Conservation (phyloP, 2,329 filamentous ascomycete genomes). For the Pyrenophora seminiperda region DNA sequence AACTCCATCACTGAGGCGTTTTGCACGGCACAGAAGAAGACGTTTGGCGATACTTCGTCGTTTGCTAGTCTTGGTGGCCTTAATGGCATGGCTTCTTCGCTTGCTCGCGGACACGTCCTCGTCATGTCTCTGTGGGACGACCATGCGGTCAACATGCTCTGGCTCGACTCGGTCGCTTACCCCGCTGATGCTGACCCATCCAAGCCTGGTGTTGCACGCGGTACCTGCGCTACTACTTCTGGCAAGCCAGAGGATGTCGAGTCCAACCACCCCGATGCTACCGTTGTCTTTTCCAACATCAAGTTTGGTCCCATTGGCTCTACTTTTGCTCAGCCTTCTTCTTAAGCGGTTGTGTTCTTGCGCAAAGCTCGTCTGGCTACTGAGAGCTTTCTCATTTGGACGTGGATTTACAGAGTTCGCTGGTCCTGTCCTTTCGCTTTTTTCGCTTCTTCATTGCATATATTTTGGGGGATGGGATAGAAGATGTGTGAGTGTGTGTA, state of each 20-base stretch:
- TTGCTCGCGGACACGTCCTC: conserved; percentile 65
- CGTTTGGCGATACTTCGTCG: conserved; percentile 59
- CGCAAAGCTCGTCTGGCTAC: no score
- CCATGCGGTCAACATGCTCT: conserved; percentile 71
- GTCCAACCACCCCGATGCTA: conserved; percentile 40
- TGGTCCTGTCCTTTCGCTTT: no score
- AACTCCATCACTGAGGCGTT: conserved; percentile 64
- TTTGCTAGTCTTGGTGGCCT: conserved; percentile 64
- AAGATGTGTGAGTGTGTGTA: no score
- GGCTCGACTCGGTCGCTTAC: conserved; percentile 69
- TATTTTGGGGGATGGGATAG: no score
- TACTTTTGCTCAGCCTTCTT: conserved; percentile 42
- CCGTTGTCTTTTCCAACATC: conserved; percentile 50
- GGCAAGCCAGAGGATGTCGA: conserved; percentile 47
- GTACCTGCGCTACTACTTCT: conserved; percentile 45
- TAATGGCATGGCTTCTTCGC: conserved; percentile 59
- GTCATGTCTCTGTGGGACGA: conserved; percentile 70
- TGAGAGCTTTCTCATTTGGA: no score
- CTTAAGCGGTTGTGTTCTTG: conserved; percentile 21
- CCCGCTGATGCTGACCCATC: conserved; percentile 52
- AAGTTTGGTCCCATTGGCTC: conserved; percentile 49
- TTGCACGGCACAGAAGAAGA: conserved; percentile 62
- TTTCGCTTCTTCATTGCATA: no score
- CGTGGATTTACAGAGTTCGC: background rate
- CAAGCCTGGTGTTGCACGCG: conserved; percentile 44